These are phyloP conservation scores for Deuterostichococcus epilithicus DNA, from an alignment of 139 green algal genomes.

Conservation along the genomic window DNA sequence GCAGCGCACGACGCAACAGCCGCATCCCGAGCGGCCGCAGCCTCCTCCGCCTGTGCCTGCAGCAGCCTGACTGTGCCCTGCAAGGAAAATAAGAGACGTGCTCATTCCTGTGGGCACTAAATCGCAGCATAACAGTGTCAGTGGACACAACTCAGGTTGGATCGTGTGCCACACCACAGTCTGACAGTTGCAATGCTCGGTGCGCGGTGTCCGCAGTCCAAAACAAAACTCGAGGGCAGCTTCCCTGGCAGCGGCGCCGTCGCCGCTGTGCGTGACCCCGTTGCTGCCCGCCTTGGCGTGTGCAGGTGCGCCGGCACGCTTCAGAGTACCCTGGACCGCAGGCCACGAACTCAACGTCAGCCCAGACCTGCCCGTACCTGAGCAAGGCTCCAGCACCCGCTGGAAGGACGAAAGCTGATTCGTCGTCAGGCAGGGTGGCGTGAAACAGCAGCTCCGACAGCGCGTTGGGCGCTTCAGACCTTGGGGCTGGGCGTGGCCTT, in stretches of 20 bases:
- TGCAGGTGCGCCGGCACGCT: not conserved
- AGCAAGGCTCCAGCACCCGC: too few species aligned
- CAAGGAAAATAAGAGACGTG: not conserved
- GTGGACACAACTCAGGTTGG: too few species aligned
- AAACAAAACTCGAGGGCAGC: not conserved
- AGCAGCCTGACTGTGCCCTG: not conserved
- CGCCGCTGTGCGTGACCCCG: not conserved
- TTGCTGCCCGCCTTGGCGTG: not conserved
- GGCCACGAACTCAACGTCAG: too few species aligned
- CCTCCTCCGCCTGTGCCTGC: not conserved
- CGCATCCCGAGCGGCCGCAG: not conserved
- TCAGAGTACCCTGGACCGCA: not conserved
- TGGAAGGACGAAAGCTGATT: too few species aligned
- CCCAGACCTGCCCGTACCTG: too few species aligned
- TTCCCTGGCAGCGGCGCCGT: not conserved
- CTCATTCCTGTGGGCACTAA: too few species aligned
- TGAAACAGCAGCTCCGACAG: too few species aligned
- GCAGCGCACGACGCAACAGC: not conserved
- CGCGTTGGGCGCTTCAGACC: not conserved
- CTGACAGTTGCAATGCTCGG: too few species aligned
- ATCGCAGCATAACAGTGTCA: too few species aligned
- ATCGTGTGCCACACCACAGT: too few species aligned
- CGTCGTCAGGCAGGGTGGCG: too few species aligned
- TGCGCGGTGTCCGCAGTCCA: too few species aligned
- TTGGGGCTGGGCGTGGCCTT: not conserved